Conservation (phyloP, 208 protist genomes). For the Trypanosomatidae sp. region DNA sequence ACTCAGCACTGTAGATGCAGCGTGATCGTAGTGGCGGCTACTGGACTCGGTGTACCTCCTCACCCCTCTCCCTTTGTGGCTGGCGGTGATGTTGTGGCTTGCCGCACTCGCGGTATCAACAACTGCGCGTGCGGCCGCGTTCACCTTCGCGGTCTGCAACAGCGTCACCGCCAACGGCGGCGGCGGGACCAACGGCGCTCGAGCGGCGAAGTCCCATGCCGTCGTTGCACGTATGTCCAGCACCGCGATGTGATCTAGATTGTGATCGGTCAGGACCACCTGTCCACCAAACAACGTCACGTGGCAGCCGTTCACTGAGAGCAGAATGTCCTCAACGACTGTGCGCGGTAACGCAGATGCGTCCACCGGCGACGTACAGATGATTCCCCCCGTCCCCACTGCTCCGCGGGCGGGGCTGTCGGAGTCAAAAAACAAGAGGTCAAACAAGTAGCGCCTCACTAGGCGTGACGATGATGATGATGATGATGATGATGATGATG, state of each 20-base stretch:
- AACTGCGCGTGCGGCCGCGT: background rate
- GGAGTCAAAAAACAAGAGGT: constrained; percentile 22
- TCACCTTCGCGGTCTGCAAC: background rate
- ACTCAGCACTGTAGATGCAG: background rate
- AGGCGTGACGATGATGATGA: background rate
- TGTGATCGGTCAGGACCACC: constrained; percentile 27
- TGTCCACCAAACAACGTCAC: constrained; percentile 24
- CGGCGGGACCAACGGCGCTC: background rate
- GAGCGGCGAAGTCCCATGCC: background rate
- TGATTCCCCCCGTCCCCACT: background rate
- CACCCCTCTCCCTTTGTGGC: background rate
- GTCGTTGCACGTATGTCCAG: constrained; percentile 18
- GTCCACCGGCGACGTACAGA: constrained; percentile 12
- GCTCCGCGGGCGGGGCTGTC: background rate
- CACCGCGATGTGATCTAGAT: constrained; percentile 13
- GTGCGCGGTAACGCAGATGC: constrained; percentile 1
- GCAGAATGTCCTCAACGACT: constrained; percentile 19
- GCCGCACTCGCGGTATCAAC: background rate
- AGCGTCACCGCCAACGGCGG: background rate
- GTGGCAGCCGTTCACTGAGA: constrained; percentile 17
- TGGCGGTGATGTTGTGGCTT: background rate
- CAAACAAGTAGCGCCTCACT: constrained; percentile 12
- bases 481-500: background rate
- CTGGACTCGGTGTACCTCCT: background rate
- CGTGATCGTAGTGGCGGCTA: background rate